These are phyloP conservation scores for Talaromyces sp. DNA, from an alignment of 2,329 filamentous ascomycete species.

Conservation along the genomic window DNA sequence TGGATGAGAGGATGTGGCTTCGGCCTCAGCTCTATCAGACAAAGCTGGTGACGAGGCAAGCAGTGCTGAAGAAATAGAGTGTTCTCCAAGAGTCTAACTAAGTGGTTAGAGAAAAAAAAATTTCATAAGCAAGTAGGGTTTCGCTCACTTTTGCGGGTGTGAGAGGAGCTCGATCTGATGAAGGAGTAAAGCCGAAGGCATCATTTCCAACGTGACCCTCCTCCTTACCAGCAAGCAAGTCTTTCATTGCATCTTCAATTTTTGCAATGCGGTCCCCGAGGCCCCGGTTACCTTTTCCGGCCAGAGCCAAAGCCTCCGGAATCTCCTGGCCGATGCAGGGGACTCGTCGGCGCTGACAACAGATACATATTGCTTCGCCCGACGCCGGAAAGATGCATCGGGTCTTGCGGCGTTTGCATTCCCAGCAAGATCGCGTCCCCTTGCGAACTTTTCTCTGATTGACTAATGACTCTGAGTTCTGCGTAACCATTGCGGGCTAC, in stretches of 20 bases:
- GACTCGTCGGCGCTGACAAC: slow-evolving; percentile 18
- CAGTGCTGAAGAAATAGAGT: not conserved
- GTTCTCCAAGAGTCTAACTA: not conserved
- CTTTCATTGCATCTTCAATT: slow-evolving; percentile 13
- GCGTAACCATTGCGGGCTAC: not conserved
- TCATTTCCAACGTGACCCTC: not conserved
- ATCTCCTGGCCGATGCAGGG: slow-evolving; percentile 20
- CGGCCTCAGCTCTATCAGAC: not conserved
- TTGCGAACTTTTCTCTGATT: slow-evolving; percentile 6
- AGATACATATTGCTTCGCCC: slow-evolving; percentile 14
- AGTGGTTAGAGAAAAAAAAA: not conserved
- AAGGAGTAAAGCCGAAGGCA: not conserved
- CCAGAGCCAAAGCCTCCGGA: slow-evolving; percentile 15
- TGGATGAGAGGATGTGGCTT: not conserved
- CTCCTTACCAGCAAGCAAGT: slow-evolving; percentile 8
- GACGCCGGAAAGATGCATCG: slow-evolving; percentile 17
- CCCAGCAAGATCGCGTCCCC: slow-evolving; percentile 25
- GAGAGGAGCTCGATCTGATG: not conserved
- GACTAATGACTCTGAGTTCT: not conserved
- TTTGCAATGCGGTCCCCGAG: slow-evolving; percentile 13
- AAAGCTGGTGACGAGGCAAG: not conserved
- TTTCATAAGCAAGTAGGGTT: too few species aligned
- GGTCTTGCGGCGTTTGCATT: slow-evolving; percentile 24
- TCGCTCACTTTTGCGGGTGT: not conserved
- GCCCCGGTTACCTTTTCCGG: slow-evolving; percentile 10